phyloP scores from a whole-genome alignment of 2,329 filamentous ascomycete species.

The Fusarium longipes region DNA sequence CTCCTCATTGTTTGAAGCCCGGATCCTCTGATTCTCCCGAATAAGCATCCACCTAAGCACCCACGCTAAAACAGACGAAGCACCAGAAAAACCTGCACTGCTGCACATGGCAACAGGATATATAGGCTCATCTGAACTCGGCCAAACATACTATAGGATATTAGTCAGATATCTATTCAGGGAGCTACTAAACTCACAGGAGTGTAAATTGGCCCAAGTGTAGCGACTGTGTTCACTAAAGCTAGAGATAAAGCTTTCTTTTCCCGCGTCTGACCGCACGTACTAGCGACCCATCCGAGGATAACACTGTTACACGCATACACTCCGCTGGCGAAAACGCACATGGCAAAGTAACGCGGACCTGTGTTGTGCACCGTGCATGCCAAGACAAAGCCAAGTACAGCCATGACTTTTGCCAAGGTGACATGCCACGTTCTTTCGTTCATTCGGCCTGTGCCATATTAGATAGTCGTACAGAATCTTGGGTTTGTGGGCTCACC shows the following conservation, averaged over 20 bases:
- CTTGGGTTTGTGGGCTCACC: too few species aligned
- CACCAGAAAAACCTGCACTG: slow-evolving; percentile 44
- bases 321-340: slow-evolving; percentile 54
- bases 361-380: slow-evolving; percentile 43
- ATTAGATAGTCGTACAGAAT: too few species aligned
- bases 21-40: slow-evolving; percentile 51
- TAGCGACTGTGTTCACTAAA: slow-evolving; percentile 35
- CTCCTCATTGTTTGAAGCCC: slow-evolving; percentile 34
- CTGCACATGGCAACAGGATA: slow-evolving; percentile 36
- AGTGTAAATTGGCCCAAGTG: slow-evolving; percentile 38
- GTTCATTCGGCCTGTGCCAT: slow-evolving; percentile 53
- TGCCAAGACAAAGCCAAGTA: slow-evolving; percentile 42
- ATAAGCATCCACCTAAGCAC: slow-evolving; percentile 50
- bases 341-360: slow-evolving; percentile 45
- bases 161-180: not conserved
- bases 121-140: slow-evolving; percentile 24
- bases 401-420: slow-evolving; percentile 53
- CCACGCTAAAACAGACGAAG: slow-evolving; percentile 54
- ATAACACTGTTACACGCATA: slow-evolving; percentile 58
- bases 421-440: slow-evolving; percentile 60
- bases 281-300: slow-evolving; percentile 56
- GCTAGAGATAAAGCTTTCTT: slow-evolving; percentile 60
- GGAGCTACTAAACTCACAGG: slow-evolving; percentile 42
- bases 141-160: slow-evolving; percentile 33
- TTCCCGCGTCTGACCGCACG: slow-evolving; percentile 59